phyloP scores from a whole-genome alignment of 768 basidiomycete genomes.

The Thelephora ganbajun region DNA sequence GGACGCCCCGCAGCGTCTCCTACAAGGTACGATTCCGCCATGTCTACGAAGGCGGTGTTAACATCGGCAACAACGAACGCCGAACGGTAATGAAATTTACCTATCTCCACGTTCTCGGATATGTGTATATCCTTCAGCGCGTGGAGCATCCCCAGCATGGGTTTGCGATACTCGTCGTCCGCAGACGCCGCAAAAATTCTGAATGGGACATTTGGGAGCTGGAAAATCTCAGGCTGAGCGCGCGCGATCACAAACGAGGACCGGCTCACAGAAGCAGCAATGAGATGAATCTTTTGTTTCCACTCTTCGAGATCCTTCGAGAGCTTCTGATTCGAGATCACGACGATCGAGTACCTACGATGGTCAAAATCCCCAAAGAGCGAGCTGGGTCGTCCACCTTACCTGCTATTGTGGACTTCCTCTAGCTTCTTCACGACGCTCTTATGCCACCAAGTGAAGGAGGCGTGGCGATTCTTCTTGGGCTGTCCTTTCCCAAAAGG shows the following conservation, averaged over 20 bases:
- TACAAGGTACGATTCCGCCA: slow-evolving; percentile 55
- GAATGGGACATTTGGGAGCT: slow-evolving; percentile 70
- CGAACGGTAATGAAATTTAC: slow-evolving; percentile 22
- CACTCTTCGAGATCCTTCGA: slow-evolving; percentile 40
- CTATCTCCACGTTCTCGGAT: slow-evolving; percentile 46
- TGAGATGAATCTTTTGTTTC: slow-evolving; percentile 62
- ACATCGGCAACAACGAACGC: background rate
- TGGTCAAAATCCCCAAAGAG: background rate
- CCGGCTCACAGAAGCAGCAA: slow-evolving; percentile 44
- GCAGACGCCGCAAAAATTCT: slow-evolving; percentile 64
- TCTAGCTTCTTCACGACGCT: slow-evolving; percentile 50
- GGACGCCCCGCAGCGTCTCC: slow-evolving; percentile 84
- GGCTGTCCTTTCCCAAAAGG: slow-evolving; percentile 21
- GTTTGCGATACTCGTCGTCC: slow-evolving; percentile 71
- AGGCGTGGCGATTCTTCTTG: slow-evolving; percentile 23
- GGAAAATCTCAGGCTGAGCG: background rate
- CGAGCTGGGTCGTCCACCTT: slow-evolving; percentile 9
- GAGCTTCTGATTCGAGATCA: slow-evolving; percentile 73
- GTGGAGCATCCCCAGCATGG: slow-evolving; percentile 78
- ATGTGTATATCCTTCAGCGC: slow-evolving; percentile 51
- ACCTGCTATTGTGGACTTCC: slow-evolving; percentile 49
- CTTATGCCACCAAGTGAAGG: slow-evolving; percentile 67
- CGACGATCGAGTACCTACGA: slow-evolving; percentile 45
- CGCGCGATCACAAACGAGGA: background rate
- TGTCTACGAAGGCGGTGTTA: slow-evolving; percentile 32